Conservation (phyloP, 352 stramenopile genomes). For the Globisporangium middletonii region DNA sequence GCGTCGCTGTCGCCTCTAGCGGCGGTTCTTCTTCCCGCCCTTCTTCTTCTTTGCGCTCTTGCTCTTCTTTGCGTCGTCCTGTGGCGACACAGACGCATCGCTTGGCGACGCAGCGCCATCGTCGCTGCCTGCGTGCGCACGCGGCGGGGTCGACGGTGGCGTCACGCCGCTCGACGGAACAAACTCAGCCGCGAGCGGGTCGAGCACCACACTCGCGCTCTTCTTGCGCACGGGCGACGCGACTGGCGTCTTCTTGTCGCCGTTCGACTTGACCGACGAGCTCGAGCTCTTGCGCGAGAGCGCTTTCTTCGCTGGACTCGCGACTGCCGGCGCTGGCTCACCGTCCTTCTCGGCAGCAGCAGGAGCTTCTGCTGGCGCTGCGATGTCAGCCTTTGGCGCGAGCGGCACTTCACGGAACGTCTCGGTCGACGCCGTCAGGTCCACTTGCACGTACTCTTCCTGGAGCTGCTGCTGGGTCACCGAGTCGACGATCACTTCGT, state of each 20-base stretch:
- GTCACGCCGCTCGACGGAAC: neutral
- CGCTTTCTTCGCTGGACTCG: constrained; percentile 17
- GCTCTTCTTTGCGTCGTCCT: constrained; percentile 20
- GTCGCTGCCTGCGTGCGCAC: constrained; percentile 11
- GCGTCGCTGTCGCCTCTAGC: constrained; percentile 4
- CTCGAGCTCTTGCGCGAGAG: constrained; percentile 20
- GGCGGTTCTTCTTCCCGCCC: constrained; percentile 60
- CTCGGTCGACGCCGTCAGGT: constrained; percentile 46
- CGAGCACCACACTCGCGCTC: constrained; percentile 10
- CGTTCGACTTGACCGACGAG: constrained; percentile 15
- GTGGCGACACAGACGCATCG: constrained; percentile 16
- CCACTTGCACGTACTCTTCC: constrained; percentile 66
- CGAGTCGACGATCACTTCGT: constrained; percentile 38
- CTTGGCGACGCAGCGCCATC: constrained; percentile 6
- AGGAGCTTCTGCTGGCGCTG: neutral
- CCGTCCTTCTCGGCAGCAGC: constrained; percentile 6
- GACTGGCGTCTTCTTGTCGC: constrained; percentile 18
- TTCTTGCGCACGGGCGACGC: constrained; percentile 5
- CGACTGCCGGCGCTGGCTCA: neutral
- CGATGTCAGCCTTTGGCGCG: constrained; percentile 5
- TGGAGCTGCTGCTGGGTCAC: constrained; percentile 27
- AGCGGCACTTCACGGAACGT: constrained; percentile 19
- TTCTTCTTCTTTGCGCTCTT: constrained; percentile 66
- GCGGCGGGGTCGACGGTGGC: constrained; percentile 4
- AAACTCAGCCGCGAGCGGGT: neutral